A percentile compares a stretch with the other conserved stretches of the same genome.
Evolutionary conservation across 116 monocot genomes (phyloP).

Genomic region (Phalaenopsis hybrid): DNA sequence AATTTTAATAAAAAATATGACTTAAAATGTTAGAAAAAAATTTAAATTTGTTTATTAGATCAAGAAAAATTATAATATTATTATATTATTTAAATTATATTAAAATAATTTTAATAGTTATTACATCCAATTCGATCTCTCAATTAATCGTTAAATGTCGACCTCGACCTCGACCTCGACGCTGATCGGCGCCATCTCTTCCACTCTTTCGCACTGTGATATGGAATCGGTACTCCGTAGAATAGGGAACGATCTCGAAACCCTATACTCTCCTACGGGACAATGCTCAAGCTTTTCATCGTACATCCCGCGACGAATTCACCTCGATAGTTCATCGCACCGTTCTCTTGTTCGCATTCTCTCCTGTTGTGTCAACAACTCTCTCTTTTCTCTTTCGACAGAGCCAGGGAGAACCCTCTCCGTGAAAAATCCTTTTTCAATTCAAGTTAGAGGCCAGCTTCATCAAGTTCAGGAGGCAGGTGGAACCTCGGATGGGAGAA

Average conservation of each 20-base stretch:
- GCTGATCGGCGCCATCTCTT: neutral
- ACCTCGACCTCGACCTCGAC: too few species aligned
- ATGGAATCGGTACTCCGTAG: neutral
- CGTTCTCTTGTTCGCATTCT: slow-evolving; percentile 41
- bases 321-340: slow-evolving; percentile 49
- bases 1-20: too few species aligned
- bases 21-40: too few species aligned
- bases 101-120: too few species aligned
- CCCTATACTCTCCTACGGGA: slow-evolving; percentile 12
- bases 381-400: neutral
- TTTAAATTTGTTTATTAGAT: too few species aligned
- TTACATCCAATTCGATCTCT: too few species aligned
- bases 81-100: too few species aligned
- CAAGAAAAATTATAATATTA: too few species aligned
- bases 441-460: neutral
- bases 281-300: neutral
- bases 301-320: slow-evolving; percentile 13
- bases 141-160: too few species aligned
- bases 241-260: slow-evolving; percentile 8
- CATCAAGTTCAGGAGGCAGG: neutral
- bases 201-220: neutral
- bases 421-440: neutral
- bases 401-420: neutral
- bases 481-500: neutral
- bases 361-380: slow-evolving; percentile 14